Conservation (phyloP, 495 filamentous ascomycete genomes). For the Aspergillus incahuasiensis region DNA sequence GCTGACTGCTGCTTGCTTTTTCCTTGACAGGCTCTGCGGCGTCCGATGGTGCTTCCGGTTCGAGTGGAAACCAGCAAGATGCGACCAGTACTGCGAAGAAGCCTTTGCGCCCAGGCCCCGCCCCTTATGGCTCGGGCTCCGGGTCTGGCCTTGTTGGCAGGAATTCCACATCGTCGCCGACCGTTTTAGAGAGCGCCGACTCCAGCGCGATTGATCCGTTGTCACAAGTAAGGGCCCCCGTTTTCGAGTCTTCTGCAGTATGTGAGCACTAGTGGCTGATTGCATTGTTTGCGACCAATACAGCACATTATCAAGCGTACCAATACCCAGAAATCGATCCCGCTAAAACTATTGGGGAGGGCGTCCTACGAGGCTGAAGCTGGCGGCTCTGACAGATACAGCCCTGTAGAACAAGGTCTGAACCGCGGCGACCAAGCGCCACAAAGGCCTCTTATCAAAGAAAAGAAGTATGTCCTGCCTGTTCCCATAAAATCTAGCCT, state of each 20-base stretch:
- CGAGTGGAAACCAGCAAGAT: constrained; percentile 32
- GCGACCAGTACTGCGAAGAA: constrained; percentile 15
- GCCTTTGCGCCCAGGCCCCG: constrained; percentile 17
- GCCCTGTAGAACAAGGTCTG: constrained; percentile 31
- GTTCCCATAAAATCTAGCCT: neutral
- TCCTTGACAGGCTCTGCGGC: constrained; percentile 24
- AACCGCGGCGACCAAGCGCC: constrained; percentile 36
- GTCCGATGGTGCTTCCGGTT: constrained; percentile 36
- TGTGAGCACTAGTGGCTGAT: constrained; percentile 16
- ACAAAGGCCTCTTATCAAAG: constrained; percentile 45
- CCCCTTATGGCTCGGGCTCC: constrained; percentile 4
- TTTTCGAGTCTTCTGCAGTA: neutral
- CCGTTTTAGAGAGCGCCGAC: constrained; percentile 30
- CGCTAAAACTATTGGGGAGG: constrained; percentile 58
- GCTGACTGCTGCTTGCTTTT: constrained; percentile 11
- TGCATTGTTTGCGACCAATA: constrained; percentile 8
- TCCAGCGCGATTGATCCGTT: constrained; percentile 51
- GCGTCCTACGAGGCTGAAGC: constrained; percentile 50
- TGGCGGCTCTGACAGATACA: constrained; percentile 44
- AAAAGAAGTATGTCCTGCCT: constrained; percentile 59
- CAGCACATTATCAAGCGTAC: constrained; percentile 80
- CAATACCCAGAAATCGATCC: constrained; percentile 67
- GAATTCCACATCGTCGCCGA: constrained; percentile 27
- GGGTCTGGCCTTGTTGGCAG: constrained; percentile 18
- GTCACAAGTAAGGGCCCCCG: constrained; percentile 43